phyloP scores from a whole-genome alignment of 805 yeast genomes.

The Starmerella riodocensis region DNA sequence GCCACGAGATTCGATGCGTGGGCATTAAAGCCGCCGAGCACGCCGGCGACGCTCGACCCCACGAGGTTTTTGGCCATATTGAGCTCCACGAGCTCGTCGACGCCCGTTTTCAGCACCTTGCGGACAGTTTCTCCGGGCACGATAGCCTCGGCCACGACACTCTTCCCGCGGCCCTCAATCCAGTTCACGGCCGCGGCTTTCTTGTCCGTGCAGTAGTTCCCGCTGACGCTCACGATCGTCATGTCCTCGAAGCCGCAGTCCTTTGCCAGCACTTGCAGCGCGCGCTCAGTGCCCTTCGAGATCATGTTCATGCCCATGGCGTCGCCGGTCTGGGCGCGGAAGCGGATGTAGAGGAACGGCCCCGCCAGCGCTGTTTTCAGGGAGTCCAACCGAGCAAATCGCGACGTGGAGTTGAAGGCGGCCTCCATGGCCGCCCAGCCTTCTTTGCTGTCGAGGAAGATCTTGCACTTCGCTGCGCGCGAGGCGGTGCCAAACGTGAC shows the following conservation, averaged over 20 bases:
- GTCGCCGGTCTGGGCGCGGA: slow-evolving; percentile 98
- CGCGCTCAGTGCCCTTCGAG: slow-evolving; percentile 89
- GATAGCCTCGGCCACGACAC: slow-evolving; percentile 90
- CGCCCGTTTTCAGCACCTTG: slow-evolving; percentile 80
- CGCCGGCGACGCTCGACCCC: slow-evolving; percentile 98
- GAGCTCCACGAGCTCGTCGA: slow-evolving; percentile 79
- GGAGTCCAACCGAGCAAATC: slow-evolving; percentile 90
- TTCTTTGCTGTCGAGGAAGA: slow-evolving; percentile 91
- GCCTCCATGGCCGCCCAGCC: slow-evolving; percentile 71
- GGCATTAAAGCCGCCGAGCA: slow-evolving; percentile 95
- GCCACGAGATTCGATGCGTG: slow-evolving; percentile 96
- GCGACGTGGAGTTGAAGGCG: slow-evolving; percentile 90
- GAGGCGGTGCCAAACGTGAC: slow-evolving; percentile 69
- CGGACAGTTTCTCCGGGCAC: slow-evolving; percentile 71
- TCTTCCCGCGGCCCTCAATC: slow-evolving; percentile 98
- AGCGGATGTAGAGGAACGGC: slow-evolving; percentile 70
- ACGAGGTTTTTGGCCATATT: slow-evolving; percentile 79
- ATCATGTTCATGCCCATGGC: slow-evolving; percentile 99
- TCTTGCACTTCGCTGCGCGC: slow-evolving; percentile 88
- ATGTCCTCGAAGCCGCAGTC: slow-evolving; percentile 89
- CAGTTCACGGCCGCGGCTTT: slow-evolving; percentile 97
- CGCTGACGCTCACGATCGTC: slow-evolving; percentile 84
- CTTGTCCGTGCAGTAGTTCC: slow-evolving; percentile 95
- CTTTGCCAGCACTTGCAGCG: slow-evolving; percentile 71
- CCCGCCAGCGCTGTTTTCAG: slow-evolving; percentile 93